A percentile compares a stretch with the other conserved stretches of the same genome.
These are phyloP conservation scores for Lablab purpureus DNA, from an alignment of 306 rosid genomes.

Conservation along the genomic window DNA sequence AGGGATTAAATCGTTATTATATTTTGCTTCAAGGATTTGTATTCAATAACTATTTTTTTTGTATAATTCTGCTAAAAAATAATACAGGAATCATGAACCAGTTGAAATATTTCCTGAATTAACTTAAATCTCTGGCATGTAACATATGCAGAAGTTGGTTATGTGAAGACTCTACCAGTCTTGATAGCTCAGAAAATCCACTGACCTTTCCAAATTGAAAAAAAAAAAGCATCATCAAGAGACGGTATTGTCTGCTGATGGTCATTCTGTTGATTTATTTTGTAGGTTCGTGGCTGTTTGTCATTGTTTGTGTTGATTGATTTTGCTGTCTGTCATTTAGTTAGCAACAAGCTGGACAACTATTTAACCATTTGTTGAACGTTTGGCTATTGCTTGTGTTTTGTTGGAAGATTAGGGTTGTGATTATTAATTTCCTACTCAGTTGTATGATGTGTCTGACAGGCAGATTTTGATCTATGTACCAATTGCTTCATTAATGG, in stretches of 20 bases:
- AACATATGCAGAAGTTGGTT: not conserved
- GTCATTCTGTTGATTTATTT: not conserved
- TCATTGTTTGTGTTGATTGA: slow-evolving; percentile 7
- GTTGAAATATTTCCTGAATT: slow-evolving; percentile 17
- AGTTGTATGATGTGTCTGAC: slow-evolving; percentile 53
- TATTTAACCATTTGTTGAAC: slow-evolving; percentile 4
- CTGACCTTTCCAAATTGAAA: not conserved
- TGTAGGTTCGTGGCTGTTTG: not conserved
- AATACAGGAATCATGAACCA: not conserved
- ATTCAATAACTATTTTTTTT: not conserved
- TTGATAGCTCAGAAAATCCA: not conserved
- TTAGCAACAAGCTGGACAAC: slow-evolving; percentile 14
- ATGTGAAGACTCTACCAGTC: not conserved
- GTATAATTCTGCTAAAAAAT: not conserved
- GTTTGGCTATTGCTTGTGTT: not conserved
- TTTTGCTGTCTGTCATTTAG: slow-evolving; percentile 4
- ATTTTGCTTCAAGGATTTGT: not conserved
- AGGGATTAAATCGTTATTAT: not conserved
- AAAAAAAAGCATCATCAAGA: slow-evolving; percentile 10
- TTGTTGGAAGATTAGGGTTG: not conserved
- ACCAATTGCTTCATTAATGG: slow-evolving; percentile 77
- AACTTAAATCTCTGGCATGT: slow-evolving; percentile 1
- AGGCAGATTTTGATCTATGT: slow-evolving; percentile 88
- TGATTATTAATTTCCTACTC: slow-evolving; percentile 38
- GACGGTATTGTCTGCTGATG: not conserved